phyloP scores from a whole-genome alignment of 306 rosid genomes.

The Begonia fuchsioides region DNA sequence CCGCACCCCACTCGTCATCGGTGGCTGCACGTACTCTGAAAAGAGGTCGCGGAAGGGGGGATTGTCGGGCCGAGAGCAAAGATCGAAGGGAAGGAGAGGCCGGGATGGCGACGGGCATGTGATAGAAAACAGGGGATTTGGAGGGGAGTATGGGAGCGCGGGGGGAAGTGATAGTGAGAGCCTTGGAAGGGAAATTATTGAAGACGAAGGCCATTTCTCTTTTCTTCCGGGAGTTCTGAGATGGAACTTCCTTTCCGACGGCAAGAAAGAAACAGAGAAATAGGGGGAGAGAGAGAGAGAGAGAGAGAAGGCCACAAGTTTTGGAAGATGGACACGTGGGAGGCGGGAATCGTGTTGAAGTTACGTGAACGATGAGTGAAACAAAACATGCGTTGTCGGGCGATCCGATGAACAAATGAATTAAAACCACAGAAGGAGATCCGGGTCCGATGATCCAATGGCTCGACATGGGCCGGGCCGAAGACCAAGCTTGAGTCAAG shows the following conservation, averaged over 20 bases:
- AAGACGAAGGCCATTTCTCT: constrained; percentile 39
- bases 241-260: too few species aligned
- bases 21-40: constrained; percentile 16
- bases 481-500: too few species aligned
- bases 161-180: constrained; percentile 18
- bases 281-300: neutral
- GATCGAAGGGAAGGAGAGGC: constrained; percentile 12
- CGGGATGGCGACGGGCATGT: constrained; percentile 12
- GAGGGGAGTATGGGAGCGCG: constrained; percentile 10
- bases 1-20: constrained; percentile 45
- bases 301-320: neutral
- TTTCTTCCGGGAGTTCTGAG: too few species aligned
- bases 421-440: too few species aligned
- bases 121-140: constrained; percentile 20
- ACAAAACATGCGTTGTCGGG: too few species aligned
- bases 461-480: too few species aligned
- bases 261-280: neutral
- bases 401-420: too few species aligned
- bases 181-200: constrained; percentile 29
- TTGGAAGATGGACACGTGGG: neutral
- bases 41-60: constrained; percentile 7
- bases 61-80: constrained; percentile 8
- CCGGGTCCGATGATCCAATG: too few species aligned
- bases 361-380: too few species aligned
- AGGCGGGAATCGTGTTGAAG: neutral